A percentile compares a stretch with the other conserved stretches of the same genome.
Evolutionary conservation across 257 asterid genomes (phyloP).

Genomic region (Ehretia macrophylla): DNA sequence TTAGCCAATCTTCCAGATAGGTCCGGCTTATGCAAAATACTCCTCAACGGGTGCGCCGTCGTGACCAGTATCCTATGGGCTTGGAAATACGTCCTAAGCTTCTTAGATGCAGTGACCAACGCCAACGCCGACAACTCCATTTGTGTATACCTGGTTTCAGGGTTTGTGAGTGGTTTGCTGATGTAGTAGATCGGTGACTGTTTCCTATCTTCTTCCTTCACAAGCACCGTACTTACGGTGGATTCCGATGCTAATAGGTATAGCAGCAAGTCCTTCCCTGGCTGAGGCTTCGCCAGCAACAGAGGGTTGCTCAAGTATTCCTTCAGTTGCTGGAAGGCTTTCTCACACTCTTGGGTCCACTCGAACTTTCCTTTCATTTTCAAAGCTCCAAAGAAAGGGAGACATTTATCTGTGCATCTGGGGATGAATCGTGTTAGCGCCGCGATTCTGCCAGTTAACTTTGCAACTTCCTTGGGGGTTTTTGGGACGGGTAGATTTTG

Average conservation of each 20-base stretch:
- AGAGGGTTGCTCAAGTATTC: background rate
- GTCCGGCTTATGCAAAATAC: background rate
- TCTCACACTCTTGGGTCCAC: background rate
- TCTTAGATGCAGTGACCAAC: background rate
- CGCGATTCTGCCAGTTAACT: too few species aligned
- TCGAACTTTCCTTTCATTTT: background rate
- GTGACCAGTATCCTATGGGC: background rate
- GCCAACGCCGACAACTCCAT: background rate
- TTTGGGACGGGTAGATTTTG: too few species aligned
- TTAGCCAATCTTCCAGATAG: too few species aligned
- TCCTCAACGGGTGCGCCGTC: background rate
- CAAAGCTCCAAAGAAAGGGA: background rate
- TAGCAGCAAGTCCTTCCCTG: background rate
- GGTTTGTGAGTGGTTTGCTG: background rate
- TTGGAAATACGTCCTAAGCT: background rate
- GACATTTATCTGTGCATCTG: too few species aligned
- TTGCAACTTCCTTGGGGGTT: too few species aligned
- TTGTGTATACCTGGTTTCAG: background rate
- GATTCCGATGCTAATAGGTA: background rate
- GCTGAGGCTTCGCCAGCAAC: background rate
- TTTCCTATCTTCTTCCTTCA: background rate
- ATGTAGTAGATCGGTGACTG: background rate
- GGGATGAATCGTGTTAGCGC: too few species aligned
- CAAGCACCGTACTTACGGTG: background rate
- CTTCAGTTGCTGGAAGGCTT: background rate